phyloP scores from a whole-genome alignment of 148 eudicot genomes.

The Heliamphora exappendiculata region DNA sequence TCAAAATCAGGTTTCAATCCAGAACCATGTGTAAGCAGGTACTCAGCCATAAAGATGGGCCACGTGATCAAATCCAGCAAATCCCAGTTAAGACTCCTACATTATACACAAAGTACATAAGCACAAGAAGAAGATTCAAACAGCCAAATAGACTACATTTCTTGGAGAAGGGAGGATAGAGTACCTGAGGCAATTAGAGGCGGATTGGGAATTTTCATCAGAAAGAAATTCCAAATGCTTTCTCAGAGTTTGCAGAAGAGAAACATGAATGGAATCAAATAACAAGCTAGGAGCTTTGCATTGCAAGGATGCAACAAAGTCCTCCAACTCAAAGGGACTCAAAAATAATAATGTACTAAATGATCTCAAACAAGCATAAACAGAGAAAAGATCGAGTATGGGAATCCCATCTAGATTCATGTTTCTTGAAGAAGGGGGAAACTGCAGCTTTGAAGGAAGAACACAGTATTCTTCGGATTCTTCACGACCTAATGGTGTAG shows the following conservation, averaged over 20 bases:
- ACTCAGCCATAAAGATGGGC: conserved; percentile 82
- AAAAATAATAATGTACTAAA: conserved; percentile 74
- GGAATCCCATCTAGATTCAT: conserved; percentile 59
- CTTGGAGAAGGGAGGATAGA: conserved; percentile 5
- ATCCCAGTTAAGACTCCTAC: conserved; percentile 90
- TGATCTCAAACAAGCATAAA: conserved; percentile 81
- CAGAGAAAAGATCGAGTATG: conserved; percentile 60
- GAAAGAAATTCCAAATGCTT: conserved; percentile 69
- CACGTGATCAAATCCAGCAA: conserved; percentile 83
- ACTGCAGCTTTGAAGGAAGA: conserved; percentile 50
- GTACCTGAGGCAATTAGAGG: conserved; percentile 82
- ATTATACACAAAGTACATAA: conserved; percentile 13
- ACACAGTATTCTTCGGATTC: conserved; percentile 23
- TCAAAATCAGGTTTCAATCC: conserved; percentile 47
- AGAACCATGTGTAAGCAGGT: conserved; percentile 56
- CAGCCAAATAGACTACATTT: not conserved
- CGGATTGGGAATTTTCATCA: conserved; percentile 52
- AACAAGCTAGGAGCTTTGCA: conserved; percentile 44
- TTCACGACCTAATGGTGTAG: conserved; percentile 17
- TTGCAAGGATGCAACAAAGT: conserved; percentile 65
- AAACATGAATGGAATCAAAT: conserved; percentile 75
- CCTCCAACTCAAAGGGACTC: conserved; percentile 90
- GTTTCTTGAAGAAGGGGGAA: conserved; percentile 71
- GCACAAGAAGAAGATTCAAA: conserved; percentile 1
- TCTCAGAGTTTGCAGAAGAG: conserved; percentile 66